These are phyloP conservation scores for Rhizopogon vinicolor DNA, from an alignment of 768 basidiomycete species.

Conservation along the genomic window DNA sequence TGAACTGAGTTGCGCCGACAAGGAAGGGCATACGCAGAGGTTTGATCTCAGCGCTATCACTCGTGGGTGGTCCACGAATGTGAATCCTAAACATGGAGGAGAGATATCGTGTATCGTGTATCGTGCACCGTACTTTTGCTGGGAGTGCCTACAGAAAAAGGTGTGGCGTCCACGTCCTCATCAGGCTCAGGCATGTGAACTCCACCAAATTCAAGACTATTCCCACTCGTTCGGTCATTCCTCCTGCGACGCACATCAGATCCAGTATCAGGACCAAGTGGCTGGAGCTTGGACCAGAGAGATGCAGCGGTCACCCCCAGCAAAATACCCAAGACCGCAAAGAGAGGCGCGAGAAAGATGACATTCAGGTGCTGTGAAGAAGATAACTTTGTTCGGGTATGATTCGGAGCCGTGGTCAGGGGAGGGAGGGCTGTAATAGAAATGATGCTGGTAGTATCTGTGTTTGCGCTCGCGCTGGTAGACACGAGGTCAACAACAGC, in stretches of 20 bases:
- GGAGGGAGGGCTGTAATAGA: constrained; percentile 31
- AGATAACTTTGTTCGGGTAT: constrained; percentile 12
- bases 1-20: constrained; percentile 14
- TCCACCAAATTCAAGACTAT: constrained; percentile 13
- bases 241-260: neutral
- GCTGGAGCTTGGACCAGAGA: constrained; percentile 11
- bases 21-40: neutral
- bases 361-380: constrained; percentile 19
- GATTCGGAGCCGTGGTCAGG: constrained; percentile 7
- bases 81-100: constrained; percentile 4
- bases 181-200: constrained; percentile 16
- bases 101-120: constrained; percentile 20
- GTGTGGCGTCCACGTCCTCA: constrained; percentile 16
- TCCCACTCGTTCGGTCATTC: neutral
- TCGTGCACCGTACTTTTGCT: constrained; percentile 27
- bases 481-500: neutral
- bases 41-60: neutral
- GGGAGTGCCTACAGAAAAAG: constrained; percentile 19
- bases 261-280: neutral
- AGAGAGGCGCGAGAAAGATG: constrained; percentile 22
- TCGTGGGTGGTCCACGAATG: constrained; percentile 7
- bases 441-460: constrained; percentile 17
- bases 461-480: constrained; percentile 6
- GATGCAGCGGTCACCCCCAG: constrained; percentile 14
- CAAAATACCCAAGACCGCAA: constrained; percentile 19